phyloP scores from a whole-genome alignment of 2,329 filamentous ascomycete genomes.

The Trichothecium roseum region DNA sequence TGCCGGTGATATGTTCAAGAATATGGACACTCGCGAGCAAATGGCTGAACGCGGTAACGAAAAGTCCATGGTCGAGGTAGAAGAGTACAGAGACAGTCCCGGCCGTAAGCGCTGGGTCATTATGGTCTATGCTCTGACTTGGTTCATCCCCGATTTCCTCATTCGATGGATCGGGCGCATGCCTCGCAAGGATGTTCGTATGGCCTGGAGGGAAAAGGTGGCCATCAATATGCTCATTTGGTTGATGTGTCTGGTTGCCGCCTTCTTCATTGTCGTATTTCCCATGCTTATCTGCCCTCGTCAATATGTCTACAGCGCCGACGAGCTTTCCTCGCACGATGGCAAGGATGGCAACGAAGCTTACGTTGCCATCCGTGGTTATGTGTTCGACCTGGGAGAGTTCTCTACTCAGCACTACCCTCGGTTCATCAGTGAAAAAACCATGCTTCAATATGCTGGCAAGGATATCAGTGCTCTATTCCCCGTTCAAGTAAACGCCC shows the following conservation, averaged over 20 bases:
- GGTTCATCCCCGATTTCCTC: constrained; percentile 74
- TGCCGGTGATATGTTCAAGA: constrained; percentile 95
- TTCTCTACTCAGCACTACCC: constrained; percentile 71
- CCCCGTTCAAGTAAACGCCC: constrained; percentile 84
- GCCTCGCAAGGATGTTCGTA: constrained; percentile 81
- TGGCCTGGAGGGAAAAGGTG: constrained; percentile 93
- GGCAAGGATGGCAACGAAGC: constrained; percentile 50
- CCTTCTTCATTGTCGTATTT: constrained; percentile 87
- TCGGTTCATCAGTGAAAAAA: constrained; percentile 43
- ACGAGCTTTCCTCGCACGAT: constrained; percentile 64
- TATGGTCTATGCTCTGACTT: constrained; percentile 75
- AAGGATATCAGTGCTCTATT: constrained; percentile 81
- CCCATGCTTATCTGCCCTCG: constrained; percentile 82
- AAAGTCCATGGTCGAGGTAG: constrained; percentile 81
- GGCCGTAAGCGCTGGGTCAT: constrained; percentile 88
- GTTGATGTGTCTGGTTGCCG: constrained; percentile 64
- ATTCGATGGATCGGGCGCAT: constrained; percentile 72
- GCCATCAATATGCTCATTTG: constrained; percentile 98
- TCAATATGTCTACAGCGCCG: constrained; percentile 74
- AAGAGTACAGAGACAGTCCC: constrained; percentile 66
- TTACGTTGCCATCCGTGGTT: constrained; percentile 75
- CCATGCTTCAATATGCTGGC: constrained; percentile 73
- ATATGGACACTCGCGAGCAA: constrained; percentile 84
- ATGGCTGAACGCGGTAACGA: constrained; percentile 94
- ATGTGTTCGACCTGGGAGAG: constrained; percentile 71